Base-by-base conservation (phyloP, 257 asterid species). In the Ilex aquifolium region DNA sequence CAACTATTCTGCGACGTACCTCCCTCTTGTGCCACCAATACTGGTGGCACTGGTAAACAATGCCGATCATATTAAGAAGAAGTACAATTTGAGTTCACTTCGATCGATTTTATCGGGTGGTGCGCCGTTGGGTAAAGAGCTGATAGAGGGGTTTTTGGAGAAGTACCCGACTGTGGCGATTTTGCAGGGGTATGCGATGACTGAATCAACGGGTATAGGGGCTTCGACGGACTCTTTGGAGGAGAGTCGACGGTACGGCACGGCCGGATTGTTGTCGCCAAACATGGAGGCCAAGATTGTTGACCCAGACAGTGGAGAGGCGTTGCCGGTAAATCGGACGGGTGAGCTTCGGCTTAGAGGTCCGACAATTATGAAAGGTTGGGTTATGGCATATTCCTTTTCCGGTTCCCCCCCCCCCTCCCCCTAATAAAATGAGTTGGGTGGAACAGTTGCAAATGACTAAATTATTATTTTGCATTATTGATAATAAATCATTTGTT, bases 301-400 rank as follows among this genome's bases (percentile, higher is more conserved):
- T 1, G 57, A 53, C 2, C 31, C 30, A 29, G 31, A 7, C 5
- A 53, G 10, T 14, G 57, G 57, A 3, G 27, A n/a, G 30, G 2
- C 3, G 11, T n/a, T 53, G 57, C 31, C 57, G 27, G 30, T 21
- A 0, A 6, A 21, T 10, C 6, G 57, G 30, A 15, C 31, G 57
- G 57, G 57, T 53, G 57, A 53, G 57, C 57, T 53, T 15, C 15
- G 57, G 27, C 31, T 53, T 15, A n/a, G 57, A 14, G 57, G 57
- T 15, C 57, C 57, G 9, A 21, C 30, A 0, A 53, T 53, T 10
- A 53, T 53, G 57, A 53, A 15, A 53, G 57, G 57, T 53, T 3
- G 1, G 30, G 1, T 4, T 21, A 21, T 21, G 27, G 27, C 27
- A 21, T 21, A 21, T 21, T 21, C 27, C 27, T 21, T 21, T 21